phyloP scores from a whole-genome alignment of 805 yeast genomes.

The Blastobotrys terrestris region DNA sequence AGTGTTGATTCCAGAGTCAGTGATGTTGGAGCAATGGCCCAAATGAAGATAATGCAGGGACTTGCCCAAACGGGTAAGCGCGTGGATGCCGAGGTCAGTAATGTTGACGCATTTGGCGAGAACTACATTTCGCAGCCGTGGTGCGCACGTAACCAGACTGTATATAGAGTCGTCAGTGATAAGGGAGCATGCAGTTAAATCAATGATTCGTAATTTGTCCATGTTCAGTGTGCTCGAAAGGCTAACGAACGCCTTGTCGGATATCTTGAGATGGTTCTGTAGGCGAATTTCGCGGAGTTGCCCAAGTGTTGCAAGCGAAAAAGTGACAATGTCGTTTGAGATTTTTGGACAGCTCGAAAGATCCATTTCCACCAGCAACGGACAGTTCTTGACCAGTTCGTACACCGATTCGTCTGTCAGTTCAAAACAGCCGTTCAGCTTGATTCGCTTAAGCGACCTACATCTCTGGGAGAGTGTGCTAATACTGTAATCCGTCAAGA shows the following conservation, averaged over 20 bases:
- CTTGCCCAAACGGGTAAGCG: slow-evolving; percentile 67
- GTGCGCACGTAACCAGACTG: slow-evolving; percentile 67
- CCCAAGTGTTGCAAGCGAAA: slow-evolving; percentile 54
- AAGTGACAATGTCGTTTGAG: slow-evolving; percentile 54
- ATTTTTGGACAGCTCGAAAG: slow-evolving; percentile 74
- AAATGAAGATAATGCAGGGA: slow-evolving; percentile 83
- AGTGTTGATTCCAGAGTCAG: slow-evolving; percentile 78
- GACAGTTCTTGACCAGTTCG: slow-evolving; percentile 63
- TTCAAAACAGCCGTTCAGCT: slow-evolving; percentile 63
- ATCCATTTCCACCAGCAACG: slow-evolving; percentile 81
- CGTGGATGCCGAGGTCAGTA: slow-evolving; percentile 71
- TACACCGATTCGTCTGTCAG: slow-evolving; percentile 59
- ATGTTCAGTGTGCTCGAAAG: slow-evolving; percentile 41
- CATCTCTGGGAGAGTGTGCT: slow-evolving; percentile 53
- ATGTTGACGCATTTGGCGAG: slow-evolving; percentile 83
- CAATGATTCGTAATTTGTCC: slow-evolving; percentile 72
- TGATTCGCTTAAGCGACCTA: slow-evolving; percentile 73
- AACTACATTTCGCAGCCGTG: slow-evolving; percentile 79
- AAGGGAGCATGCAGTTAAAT: slow-evolving; percentile 75
- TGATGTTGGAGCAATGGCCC: slow-evolving; percentile 88
- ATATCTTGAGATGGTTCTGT: slow-evolving; percentile 61
- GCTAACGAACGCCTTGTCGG: slow-evolving; percentile 57
- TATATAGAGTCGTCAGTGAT: slow-evolving; percentile 77
- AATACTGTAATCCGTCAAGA: slow-evolving; percentile 63
- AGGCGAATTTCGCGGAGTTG: slow-evolving; percentile 80